phyloP scores from a whole-genome alignment of 2,329 filamentous ascomycete species.

The Furcasterigmium sp. region DNA sequence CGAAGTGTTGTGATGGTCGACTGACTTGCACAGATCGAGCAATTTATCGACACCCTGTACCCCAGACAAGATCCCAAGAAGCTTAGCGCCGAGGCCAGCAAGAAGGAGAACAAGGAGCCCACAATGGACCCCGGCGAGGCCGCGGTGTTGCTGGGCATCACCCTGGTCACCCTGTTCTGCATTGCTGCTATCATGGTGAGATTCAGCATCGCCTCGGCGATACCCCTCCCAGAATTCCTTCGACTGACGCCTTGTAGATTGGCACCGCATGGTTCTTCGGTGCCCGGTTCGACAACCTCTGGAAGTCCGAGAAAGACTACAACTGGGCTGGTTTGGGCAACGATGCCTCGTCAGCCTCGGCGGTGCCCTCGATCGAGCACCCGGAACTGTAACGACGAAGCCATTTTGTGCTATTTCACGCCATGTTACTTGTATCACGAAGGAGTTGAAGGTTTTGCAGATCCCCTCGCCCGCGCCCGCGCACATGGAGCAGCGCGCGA shows the following conservation, averaged over 20 bases:
- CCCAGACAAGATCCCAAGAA: conserved; percentile 72
- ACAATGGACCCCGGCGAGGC: conserved; percentile 53
- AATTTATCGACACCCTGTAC: conserved; percentile 93
- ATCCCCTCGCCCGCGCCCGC: background rate
- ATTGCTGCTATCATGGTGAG: conserved; percentile 78
- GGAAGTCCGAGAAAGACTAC: conserved; percentile 8
- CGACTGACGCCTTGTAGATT: conserved; percentile 46
- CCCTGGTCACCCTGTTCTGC: conserved; percentile 63
- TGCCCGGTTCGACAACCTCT: conserved; percentile 64
- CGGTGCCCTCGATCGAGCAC: conserved; percentile 6
- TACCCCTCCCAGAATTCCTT: no score
- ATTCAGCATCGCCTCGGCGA: no score
- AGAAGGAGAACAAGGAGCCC: conserved; percentile 33
- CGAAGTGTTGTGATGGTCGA: background rate
- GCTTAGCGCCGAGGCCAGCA: conserved; percentile 34
- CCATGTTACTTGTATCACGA: conserved; percentile 2
- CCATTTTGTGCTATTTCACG: background rate
- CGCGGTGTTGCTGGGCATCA: conserved; percentile 60
- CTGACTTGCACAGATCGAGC: conserved; percentile 62
- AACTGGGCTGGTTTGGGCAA: conserved; percentile 10
- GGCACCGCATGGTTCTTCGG: conserved; percentile 74
- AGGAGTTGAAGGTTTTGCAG: conserved; percentile 2
- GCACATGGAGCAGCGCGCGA: no score
- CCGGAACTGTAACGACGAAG: conserved; percentile 9
- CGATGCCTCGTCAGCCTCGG: background rate